phyloP scores from a whole-genome alignment of 148 eudicot genomes.

The Nepenthes mirabilis region DNA sequence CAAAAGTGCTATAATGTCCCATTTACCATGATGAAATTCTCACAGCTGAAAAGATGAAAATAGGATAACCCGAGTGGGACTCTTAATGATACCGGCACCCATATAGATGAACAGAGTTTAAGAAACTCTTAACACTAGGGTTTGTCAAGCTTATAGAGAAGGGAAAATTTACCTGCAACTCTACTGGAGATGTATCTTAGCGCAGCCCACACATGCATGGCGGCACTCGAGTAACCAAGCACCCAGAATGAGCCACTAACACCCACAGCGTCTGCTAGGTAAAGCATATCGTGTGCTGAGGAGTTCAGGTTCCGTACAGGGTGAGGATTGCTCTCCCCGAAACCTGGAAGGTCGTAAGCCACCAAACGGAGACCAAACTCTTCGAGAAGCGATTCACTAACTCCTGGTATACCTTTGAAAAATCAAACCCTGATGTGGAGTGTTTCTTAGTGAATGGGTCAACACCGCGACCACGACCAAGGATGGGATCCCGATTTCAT shows the following conservation, averaged over 20 bases:
- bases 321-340: constrained; percentile 92
- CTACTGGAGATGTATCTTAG: constrained; percentile 59
- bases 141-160: too few species aligned
- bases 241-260: constrained; percentile 72
- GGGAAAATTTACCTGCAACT: constrained; percentile 44
- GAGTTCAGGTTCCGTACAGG: constrained; percentile 62
- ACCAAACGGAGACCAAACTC: constrained; percentile 75
- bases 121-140: too few species aligned
- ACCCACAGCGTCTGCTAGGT: constrained; percentile 57
- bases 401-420: constrained; percentile 53
- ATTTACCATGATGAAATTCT: too few species aligned
- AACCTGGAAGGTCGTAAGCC: constrained; percentile 92
- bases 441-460: too few species aligned
- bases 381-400: constrained; percentile 49
- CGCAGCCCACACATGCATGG: constrained; percentile 85
- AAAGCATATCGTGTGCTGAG: constrained; percentile 65
- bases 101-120: too few species aligned
- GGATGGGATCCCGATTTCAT: too few species aligned
- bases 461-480: too few species aligned
- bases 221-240: constrained; percentile 72
- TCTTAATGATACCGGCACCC: too few species aligned
- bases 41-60: too few species aligned
- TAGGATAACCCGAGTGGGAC: too few species aligned
- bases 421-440: too few species aligned
- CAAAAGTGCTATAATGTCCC: too few species aligned